Evolutionary conservation across 2,329 filamentous ascomycete species (phyloP), one percentile per base, ranked within the genome.

Genomic region (Aspergillus fischeri): DNA sequence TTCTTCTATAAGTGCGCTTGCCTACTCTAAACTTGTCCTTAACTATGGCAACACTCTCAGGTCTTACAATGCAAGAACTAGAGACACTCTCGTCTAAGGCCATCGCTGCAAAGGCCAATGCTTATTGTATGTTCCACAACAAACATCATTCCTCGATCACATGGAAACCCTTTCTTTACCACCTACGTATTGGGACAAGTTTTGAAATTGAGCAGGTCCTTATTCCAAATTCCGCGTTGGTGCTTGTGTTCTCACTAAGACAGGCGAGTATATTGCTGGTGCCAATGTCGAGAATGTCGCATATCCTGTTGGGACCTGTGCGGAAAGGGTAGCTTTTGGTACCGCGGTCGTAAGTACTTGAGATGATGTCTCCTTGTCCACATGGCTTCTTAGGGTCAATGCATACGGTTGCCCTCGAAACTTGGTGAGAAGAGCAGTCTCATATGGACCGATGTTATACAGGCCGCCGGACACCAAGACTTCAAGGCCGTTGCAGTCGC

Each of bases 181-280:
- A 21, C 10, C 41, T 44, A 21, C 4, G 8, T 9, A 21, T 25
- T 24, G 14, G 44, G 8, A 4, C 21, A 24, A 24, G 44, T 25
- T 47, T 20, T 47, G 24, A 47, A n/a, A 44, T 52, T 57, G 35
- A 52, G 25, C 42, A 87, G 85, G 85, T 71, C 92, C 90, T 3
- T 96, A 97, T 81, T 95, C 91, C 67, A 83, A 88, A 59, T 99
- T 97, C 81, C 90, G 87, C 62, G 94, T 99, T 60, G 94, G 94
- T 61, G 88, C 90, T 51, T 87, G 89, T 35, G 76, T 97, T 59
- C 85, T 97, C 60, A 81, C 85, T 6, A 60, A 74, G 10, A 75
- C 80, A 29, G 83, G 81, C 2, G 73, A 76, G 56, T 85, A 81
- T 64, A 81, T 92, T 56, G 79, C 83, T 49, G 94, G 94, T 54